Conservation (phyloP, 441 rosid species). For the Croton laevigatus region DNA sequence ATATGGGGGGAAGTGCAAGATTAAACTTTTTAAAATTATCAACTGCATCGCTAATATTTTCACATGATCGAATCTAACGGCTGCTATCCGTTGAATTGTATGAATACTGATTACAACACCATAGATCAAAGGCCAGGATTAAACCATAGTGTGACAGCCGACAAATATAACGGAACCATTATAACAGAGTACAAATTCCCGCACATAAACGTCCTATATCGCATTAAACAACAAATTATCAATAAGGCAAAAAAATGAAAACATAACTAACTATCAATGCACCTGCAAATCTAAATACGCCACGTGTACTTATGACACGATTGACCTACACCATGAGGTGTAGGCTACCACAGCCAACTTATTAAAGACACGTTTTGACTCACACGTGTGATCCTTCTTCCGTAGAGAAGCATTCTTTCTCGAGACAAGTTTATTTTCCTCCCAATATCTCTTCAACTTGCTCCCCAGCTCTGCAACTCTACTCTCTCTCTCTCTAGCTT, state of each 20-base stretch:
- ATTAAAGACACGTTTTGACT: conserved; percentile 15
- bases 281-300: neutral
- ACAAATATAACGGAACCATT: neutral
- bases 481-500: neutral
- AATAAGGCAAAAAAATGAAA: no score
- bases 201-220: neutral
- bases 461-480: neutral
- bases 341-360: neutral
- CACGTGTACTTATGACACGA: neutral
- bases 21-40: neutral
- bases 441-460: neutral
- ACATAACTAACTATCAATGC: no score
- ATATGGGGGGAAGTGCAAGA: no score
- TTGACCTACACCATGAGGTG: neutral
- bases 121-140: neutral
- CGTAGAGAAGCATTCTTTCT: no score
- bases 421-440: neutral
- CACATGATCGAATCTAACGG: neutral
- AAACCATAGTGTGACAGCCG: neutral
- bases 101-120: no score
- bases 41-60: neutral
- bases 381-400: conserved; percentile 26
- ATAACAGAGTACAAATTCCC: neutral
- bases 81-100: neutral
- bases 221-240: no score